Percentiles rank a stretch among this genome's conserved stretches.
Evolutionary conservation across 2,329 filamentous ascomycete genomes (phyloP).

Genomic region (Xylariaceae sp.): DNA sequence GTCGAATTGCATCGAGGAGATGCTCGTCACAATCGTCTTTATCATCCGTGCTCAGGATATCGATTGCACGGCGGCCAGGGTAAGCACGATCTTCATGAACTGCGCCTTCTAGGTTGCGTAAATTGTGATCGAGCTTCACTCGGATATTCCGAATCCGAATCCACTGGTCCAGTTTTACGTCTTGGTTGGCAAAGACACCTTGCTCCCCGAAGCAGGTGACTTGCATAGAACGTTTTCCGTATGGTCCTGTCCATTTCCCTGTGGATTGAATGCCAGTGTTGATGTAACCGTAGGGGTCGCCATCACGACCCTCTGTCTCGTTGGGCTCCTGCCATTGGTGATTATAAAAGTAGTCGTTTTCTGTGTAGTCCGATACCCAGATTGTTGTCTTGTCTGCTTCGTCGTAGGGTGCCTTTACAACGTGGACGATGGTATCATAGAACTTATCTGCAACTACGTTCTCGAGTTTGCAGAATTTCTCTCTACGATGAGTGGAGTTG

Average conservation of each 20-base stretch:
- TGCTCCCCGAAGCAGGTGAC: constrained; percentile 71
- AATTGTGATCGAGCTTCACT: constrained; percentile 55
- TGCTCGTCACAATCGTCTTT: constrained; percentile 44
- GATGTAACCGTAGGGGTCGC: constrained; percentile 57
- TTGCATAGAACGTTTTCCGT: constrained; percentile 67
- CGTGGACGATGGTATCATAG: constrained; percentile 68
- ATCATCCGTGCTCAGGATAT: constrained; percentile 43
- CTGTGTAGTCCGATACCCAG: constrained; percentile 81
- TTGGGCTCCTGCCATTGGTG: constrained; percentile 36
- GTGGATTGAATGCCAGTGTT: constrained; percentile 29
- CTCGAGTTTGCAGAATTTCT: constrained; percentile 64
- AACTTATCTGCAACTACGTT: constrained; percentile 58
- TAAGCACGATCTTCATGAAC: constrained; percentile 59
- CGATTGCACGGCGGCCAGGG: constrained; percentile 55
- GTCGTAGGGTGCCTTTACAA: constrained; percentile 54
- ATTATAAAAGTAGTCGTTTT: constrained; percentile 62
- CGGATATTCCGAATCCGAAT: constrained; percentile 70
- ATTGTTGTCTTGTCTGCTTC: constrained; percentile 52
- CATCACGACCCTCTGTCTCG: constrained; percentile 39
- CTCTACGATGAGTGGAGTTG: constrained; percentile 42
- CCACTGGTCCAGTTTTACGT: constrained; percentile 59
- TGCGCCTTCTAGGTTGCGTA: constrained; percentile 65
- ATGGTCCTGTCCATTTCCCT: constrained; percentile 68
- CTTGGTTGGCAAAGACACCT: constrained; percentile 52
- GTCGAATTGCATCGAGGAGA: constrained; percentile 56